Evolutionary conservation across 179 eudicot species (phyloP), one percentile per base, ranked within the genome.

Genomic region (Drosera spatulata): DNA sequence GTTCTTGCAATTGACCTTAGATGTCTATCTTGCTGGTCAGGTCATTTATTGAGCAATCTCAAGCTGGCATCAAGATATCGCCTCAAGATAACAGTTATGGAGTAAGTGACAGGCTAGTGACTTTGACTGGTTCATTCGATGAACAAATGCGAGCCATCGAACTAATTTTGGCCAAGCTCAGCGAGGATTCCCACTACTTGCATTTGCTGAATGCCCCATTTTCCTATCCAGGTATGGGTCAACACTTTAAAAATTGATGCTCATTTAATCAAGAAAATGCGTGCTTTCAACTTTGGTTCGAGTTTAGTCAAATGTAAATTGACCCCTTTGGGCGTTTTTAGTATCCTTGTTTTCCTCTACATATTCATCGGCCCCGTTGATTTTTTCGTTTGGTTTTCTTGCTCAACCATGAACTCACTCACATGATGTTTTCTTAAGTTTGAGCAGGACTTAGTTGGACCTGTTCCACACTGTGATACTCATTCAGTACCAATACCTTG

Each of bases 21-120:
- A 51, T 51, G 55, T 41, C 52, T 14, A 42, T 40, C 63, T 43
- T 41, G 71, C 65, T 76, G 70, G 57, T 55, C 89, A 94, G 99
- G 84, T 80, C 94, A 55, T 82, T 94, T 70, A 94, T 90, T 67
- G 99, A 90, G 79, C 94, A 81, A 3, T 94, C 99, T 69, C 79
- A 65, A 67, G 99, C 99, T 66, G 82, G 80, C 63, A 94, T 94
- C 66, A 85, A 86, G 78, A 83, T 94, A 73, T 90, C 99, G 39
- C 88, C 99, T 37, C 97, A 81, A 71, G 99, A 94, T 76, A 75
- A 76, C 58, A 83, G 61, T 60, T 83, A 66, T 61, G 99, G 99
- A 51, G 61, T 86, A 79, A 80, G 76, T 76, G 93, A 94, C 76
- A 81, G 99, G 67, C 75, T 94, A 71, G 97, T 94, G 64, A 85